Evolutionary conservation across 345 rosid genomes (phyloP).

Genomic region (Carallia pectinifolia): DNA sequence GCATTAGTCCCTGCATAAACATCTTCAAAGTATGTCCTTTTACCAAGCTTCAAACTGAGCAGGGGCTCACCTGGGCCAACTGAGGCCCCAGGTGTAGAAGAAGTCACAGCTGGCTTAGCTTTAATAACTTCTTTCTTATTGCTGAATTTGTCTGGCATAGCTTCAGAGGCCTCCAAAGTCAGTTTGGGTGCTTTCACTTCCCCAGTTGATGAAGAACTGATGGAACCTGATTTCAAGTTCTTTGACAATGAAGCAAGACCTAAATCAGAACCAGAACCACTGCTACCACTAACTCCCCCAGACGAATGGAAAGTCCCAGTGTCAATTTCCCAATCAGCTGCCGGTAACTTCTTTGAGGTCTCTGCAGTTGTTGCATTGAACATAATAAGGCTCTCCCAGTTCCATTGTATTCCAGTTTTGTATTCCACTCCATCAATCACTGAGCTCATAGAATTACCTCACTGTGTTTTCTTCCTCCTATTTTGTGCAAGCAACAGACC

Average conservation of each 20-base stretch:
- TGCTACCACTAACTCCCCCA: constrained; percentile 47
- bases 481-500: neutral
- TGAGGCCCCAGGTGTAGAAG: constrained; percentile 55
- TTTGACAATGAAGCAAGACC: constrained; percentile 65
- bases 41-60: constrained; percentile 81
- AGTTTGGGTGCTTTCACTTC: constrained; percentile 31
- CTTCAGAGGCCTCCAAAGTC: constrained; percentile 44
- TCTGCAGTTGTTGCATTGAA: constrained; percentile 57
- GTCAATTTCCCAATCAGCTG: constrained; percentile 61
- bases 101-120: constrained; percentile 25
- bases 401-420: constrained; percentile 69
- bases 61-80: constrained; percentile 72
- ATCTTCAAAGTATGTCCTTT: constrained; percentile 65
- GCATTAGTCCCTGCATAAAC: constrained; percentile 47
- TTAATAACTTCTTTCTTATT: constrained; percentile 35
- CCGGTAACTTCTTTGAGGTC: constrained; percentile 44
- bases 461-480: constrained; percentile 4
- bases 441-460: constrained; percentile 40
- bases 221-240: constrained; percentile 68
- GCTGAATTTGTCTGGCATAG: constrained; percentile 38
- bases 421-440: constrained; percentile 79
- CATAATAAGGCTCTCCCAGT: constrained; percentile 69
- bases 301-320: constrained; percentile 58
- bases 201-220: constrained; percentile 56
- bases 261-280: constrained; percentile 61